These are phyloP conservation scores for Canavalia gladiata DNA, from an alignment of 306 rosid genomes.

Conservation along the genomic window DNA sequence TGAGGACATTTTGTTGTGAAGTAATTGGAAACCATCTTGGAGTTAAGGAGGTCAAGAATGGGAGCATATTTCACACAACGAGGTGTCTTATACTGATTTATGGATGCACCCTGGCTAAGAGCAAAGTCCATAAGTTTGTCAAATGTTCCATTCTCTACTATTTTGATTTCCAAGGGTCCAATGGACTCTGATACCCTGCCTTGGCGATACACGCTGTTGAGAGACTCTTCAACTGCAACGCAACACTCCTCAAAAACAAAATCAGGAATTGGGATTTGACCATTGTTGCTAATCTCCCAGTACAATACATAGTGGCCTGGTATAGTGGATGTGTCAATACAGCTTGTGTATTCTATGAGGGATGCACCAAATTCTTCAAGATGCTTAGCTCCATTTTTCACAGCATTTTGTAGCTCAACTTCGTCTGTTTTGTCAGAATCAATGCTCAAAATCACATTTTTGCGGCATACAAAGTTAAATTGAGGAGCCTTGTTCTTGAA, in stretches of 20 bases:
- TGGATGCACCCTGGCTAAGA: constrained; percentile 63
- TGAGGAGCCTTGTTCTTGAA: constrained; percentile 79
- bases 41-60: constrained; percentile 58
- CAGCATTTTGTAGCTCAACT: constrained; percentile 71
- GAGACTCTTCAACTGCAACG: constrained; percentile 56
- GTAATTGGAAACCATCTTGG: constrained; percentile 49
- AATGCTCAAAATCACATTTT: constrained; percentile 65
- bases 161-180: constrained; percentile 68
- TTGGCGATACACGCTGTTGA: constrained; percentile 64
- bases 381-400: constrained; percentile 54
- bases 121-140: constrained; percentile 72
- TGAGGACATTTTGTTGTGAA: constrained; percentile 63
- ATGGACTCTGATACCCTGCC: constrained; percentile 66
- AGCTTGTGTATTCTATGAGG: constrained; percentile 66
- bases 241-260: constrained; percentile 64
- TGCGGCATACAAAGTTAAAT: constrained; percentile 68
- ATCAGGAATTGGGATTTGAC: constrained; percentile 48
- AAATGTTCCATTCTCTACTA: constrained; percentile 67
- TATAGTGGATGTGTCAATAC: constrained; percentile 58
- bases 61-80: constrained; percentile 61
- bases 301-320: constrained; percentile 70
- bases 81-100: constrained; percentile 76
- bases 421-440: constrained; percentile 72
- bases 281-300: constrained; percentile 61
- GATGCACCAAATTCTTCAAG: constrained; percentile 51